Evolutionary conservation across 148 eudicot species (phyloP).

Genomic region (Rhododendron vialii): DNA sequence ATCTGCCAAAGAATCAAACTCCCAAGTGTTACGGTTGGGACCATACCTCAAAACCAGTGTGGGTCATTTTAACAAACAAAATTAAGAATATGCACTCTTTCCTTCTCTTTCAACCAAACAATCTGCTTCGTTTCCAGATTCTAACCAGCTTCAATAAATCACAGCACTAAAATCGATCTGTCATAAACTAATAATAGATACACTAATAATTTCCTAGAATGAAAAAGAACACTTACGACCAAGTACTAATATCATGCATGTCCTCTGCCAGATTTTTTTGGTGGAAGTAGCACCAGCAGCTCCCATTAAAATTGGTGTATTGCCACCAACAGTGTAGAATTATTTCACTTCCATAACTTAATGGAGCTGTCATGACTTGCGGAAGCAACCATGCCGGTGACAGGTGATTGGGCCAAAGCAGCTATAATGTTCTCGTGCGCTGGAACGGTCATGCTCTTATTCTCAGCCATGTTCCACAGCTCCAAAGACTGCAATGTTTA

Average conservation of each 20-base stretch:
- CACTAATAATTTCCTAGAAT: not conserved
- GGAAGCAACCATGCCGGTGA: conserved; percentile 90
- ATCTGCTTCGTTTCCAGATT: not conserved
- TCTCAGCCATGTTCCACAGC: conserved; percentile 95
- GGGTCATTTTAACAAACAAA: not conserved
- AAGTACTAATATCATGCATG: not conserved
- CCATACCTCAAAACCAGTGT: not conserved
- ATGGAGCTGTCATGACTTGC: conserved; percentile 89
- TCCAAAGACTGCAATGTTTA: conserved; percentile 65
- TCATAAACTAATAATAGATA: not conserved
- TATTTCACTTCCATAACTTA: conserved; percentile 88
- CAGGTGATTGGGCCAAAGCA: conserved; percentile 70
- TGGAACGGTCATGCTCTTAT: conserved; percentile 86
- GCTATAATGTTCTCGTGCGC: conserved; percentile 89
- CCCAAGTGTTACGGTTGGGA: not conserved
- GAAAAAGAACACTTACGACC: not conserved
- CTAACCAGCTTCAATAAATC: not conserved
- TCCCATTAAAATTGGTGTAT: not conserved
- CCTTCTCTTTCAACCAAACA: not conserved
- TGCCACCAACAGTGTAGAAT: not conserved
- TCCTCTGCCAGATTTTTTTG: not conserved
- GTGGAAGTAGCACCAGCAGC: not conserved
- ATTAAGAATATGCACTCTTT: not conserved
- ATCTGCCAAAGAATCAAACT: not conserved
- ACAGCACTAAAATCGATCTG: not conserved